These are phyloP conservation scores for Fomes fomentarius DNA, from an alignment of 1,284 basidiomycete species.

Conservation along the genomic window DNA sequence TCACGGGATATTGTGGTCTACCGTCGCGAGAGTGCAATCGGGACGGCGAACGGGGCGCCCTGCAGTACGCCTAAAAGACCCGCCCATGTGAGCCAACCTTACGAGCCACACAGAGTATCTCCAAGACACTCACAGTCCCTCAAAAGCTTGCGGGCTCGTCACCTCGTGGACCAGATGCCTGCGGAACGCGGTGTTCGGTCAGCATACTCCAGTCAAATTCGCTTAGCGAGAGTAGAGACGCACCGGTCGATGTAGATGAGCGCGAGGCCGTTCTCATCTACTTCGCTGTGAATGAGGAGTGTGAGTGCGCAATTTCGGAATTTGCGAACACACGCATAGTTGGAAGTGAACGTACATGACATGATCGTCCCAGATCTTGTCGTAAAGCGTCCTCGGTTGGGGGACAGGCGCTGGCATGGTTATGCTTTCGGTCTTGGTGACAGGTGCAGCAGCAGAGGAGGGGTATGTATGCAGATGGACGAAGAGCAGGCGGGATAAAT, in stretches of 20 bases:
- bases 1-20: constrained; percentile 96
- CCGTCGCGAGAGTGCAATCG: constrained; percentile 93
- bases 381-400: constrained; percentile 85
- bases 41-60: constrained; percentile 84
- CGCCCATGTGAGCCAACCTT: neutral
- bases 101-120: neutral
- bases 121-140: constrained; percentile 76
- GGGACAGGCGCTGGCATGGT: constrained; percentile 59
- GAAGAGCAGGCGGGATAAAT: constrained; percentile 10
- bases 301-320: neutral
- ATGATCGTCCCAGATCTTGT: constrained; percentile 97
- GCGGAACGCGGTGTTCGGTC: too few species aligned
- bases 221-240: constrained; percentile 19
- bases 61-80: constrained; percentile 67
- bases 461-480: neutral
- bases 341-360: constrained; percentile 65
- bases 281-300: constrained; percentile 50
- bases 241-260: constrained; percentile 94
- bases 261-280: constrained; percentile 82
- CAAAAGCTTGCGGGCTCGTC: constrained; percentile 95
- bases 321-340: neutral
- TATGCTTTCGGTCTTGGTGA: neutral
- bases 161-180: constrained; percentile 97
- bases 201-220: constrained; percentile 3
- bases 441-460: neutral